These are phyloP conservation scores for Melaleuca quinquenervia DNA, from an alignment of 345 rosid genomes.

Conservation along the genomic window DNA sequence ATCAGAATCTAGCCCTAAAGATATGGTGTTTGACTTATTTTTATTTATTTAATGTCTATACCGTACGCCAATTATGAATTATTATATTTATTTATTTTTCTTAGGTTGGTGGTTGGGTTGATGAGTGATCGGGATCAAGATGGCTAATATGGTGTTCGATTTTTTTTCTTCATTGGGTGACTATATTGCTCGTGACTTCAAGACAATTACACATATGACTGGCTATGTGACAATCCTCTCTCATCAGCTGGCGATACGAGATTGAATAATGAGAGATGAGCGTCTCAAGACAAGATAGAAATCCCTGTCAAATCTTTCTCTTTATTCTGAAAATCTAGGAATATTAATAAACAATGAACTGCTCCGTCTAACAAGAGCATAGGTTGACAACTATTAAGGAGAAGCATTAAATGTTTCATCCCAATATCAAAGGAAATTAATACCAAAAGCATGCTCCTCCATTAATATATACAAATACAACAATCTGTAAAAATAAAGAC, in stretches of 20 bases:
- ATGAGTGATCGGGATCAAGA: too few relatives aligned
- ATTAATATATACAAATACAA: neutral
- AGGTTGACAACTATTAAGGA: neutral
- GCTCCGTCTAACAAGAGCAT: neutral
- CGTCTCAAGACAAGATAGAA: neutral
- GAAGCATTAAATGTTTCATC: neutral
- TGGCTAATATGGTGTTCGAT: too few relatives aligned
- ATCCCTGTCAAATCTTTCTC: neutral
- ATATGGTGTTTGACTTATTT: neutral
- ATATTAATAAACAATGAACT: neutral
- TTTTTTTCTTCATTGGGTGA: too few relatives aligned
- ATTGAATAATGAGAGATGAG: neutral
- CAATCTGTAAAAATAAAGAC: too few relatives aligned
- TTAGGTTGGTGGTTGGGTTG: neutral
- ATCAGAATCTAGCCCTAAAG: neutral
- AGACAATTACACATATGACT: too few relatives aligned
- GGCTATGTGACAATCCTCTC: too few relatives aligned
- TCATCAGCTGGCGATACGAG: neutral
- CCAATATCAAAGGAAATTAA: neutral
- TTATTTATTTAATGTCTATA: neutral
- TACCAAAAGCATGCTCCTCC: fast-evolving
- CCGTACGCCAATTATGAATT: neutral
- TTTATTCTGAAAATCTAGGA: neutral
- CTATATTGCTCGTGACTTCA: too few relatives aligned
- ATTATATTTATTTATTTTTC: neutral